Evolutionary conservation across 192 early-diverging fungal species (phyloP).

Genomic region (Spizellomyces punctatus): DNA sequence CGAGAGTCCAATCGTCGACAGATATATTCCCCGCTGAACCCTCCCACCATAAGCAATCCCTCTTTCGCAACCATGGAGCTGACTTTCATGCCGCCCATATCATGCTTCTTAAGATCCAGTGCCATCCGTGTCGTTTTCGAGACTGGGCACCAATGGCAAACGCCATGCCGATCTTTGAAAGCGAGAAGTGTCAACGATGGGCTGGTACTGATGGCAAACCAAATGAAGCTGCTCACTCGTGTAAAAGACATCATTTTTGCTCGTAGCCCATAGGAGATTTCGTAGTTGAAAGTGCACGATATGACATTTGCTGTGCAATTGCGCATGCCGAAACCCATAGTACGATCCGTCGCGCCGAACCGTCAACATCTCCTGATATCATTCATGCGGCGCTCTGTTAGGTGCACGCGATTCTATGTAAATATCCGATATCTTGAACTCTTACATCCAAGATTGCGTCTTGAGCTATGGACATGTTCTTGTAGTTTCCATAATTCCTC

Average conservation of each 20-base stretch:
- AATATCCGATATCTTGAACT: background rate
- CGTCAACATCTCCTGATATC: conserved; percentile 23
- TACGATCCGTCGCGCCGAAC: conserved; percentile 36
- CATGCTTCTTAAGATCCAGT: conserved; percentile 16
- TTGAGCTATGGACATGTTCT: conserved; percentile 34
- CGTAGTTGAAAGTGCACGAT: conserved; percentile 67
- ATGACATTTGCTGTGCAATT: conserved; percentile 48
- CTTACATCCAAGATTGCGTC: conserved; percentile 26
- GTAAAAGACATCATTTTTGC: conserved; percentile 63
- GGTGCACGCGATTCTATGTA: background rate
- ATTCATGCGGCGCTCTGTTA: background rate
- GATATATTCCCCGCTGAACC: conserved; percentile 26
- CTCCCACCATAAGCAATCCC: conserved; percentile 54
- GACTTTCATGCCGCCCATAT: conserved; percentile 41
- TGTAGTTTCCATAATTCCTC: conserved; percentile 48
- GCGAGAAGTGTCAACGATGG: conserved; percentile 2
- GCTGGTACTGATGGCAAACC: background rate
- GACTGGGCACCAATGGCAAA: conserved; percentile 36
- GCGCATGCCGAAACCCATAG: conserved; percentile 52
- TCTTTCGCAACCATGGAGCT: conserved; percentile 54
- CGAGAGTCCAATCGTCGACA: conserved; percentile 1
- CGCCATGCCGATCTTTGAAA: conserved; percentile 7
- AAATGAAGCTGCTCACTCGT: conserved; percentile 35
- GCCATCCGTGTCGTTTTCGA: background rate
- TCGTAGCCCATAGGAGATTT: conserved; percentile 61